Conservation (phyloP, 164 flowering plant genomes). For the Nymphaea colorata region DNA sequence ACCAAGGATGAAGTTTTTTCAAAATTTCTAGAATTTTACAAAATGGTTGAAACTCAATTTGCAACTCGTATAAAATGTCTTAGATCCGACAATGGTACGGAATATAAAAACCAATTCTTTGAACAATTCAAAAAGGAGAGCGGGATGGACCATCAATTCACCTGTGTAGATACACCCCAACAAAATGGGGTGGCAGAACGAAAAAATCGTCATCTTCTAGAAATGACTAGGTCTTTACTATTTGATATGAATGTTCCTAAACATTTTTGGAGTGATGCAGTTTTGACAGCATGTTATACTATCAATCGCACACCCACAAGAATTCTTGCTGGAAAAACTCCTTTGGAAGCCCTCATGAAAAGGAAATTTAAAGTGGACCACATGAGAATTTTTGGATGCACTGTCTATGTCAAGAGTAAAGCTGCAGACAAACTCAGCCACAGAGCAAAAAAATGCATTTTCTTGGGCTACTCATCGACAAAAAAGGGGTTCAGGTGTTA, state of each 20-base stretch:
- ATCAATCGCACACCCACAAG: too few relatives aligned
- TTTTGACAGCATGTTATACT: background rate
- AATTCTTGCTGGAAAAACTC: too few relatives aligned
- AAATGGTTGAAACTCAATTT: background rate
- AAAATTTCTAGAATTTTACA: background rate
- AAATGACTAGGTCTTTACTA: background rate
- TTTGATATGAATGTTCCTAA: background rate
- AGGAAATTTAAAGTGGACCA: too few relatives aligned
- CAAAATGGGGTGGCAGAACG: slow-evolving; percentile 2
- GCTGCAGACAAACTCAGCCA: too few relatives aligned
- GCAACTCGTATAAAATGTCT: background rate
- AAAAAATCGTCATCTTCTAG: slow-evolving; percentile 2
- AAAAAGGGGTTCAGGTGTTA: too few relatives aligned
- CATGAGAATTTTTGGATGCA: too few relatives aligned
- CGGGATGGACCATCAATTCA: background rate
- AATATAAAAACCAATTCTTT: background rate
- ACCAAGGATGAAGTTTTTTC: background rate
- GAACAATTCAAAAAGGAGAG: background rate
- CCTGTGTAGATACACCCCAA: background rate
- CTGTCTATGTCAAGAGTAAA: too few relatives aligned
- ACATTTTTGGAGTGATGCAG: slow-evolving; percentile 2
- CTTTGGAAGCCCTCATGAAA: too few relatives aligned
- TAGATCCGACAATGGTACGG: background rate
- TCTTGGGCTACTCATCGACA: too few relatives aligned
- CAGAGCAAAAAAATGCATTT: too few relatives aligned